These are phyloP conservation scores for Cladophialophora psammophila DNA, from an alignment of 2,329 filamentous ascomycete species.

Conservation along the genomic window DNA sequence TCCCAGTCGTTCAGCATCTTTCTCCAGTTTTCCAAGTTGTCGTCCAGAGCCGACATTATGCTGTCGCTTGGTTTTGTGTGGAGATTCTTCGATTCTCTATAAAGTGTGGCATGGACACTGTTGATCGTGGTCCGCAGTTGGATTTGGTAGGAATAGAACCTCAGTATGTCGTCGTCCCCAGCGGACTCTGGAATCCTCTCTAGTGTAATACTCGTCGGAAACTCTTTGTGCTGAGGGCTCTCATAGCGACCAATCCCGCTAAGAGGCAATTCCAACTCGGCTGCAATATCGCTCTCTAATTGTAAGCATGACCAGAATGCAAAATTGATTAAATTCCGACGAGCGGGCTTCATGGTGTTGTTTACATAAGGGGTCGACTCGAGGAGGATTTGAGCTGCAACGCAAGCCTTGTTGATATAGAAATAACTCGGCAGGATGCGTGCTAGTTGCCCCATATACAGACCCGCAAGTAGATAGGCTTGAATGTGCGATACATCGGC, in stretches of 20 bases:
- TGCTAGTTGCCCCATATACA: constrained; percentile 89
- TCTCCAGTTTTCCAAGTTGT: constrained; percentile 63
- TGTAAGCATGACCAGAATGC: constrained; percentile 95
- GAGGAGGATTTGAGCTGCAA: constrained; percentile 73
- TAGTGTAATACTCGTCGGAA: constrained; percentile 31
- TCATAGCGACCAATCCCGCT: constrained; percentile 67
- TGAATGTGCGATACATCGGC: constrained; percentile 85
- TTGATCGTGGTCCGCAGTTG: constrained; percentile 58
- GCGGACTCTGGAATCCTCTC: constrained; percentile 29
- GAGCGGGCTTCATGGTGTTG: constrained; percentile 29
- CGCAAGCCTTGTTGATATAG: constrained; percentile 69
- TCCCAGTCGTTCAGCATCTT: constrained; percentile 57
- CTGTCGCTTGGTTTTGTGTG: constrained; percentile 36
- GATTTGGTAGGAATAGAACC: constrained; percentile 68
- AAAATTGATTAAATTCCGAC: constrained; percentile 67
- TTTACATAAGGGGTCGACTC: constrained; percentile 59
- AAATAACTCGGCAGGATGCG: constrained; percentile 85
- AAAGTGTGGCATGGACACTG: constrained; percentile 43
- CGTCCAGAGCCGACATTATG: constrained; percentile 52
- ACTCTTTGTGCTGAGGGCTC: constrained; percentile 46
- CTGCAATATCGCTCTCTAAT: constrained; percentile 91
- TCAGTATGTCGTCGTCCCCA: constrained; percentile 29
- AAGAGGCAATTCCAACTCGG: constrained; percentile 75
- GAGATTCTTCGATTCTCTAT: constrained; percentile 57
- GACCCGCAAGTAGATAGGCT: constrained; percentile 79